phyloP scores from a whole-genome alignment of 1,284 basidiomycete genomes.

The Leccinum solheimii region DNA sequence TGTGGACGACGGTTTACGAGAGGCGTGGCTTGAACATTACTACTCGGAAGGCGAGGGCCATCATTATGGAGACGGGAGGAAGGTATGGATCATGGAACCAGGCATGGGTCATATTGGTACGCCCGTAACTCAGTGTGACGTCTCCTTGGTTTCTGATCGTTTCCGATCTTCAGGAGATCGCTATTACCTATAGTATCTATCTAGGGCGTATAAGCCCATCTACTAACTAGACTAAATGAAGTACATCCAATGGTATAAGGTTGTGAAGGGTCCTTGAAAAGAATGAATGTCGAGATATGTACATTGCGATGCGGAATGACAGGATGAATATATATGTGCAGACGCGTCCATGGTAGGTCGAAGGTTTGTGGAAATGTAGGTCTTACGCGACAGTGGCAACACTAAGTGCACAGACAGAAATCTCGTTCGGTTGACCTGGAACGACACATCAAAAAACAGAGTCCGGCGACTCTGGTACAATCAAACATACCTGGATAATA shows the following conservation, averaged over 20 bases:
- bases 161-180: constrained; percentile 42
- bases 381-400: constrained; percentile 5
- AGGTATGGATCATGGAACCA: constrained; percentile 76
- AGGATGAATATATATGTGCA: constrained; percentile 6
- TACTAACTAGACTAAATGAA: background rate
- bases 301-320: constrained; percentile 15
- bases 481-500: constrained; percentile 39
- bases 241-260: constrained; percentile 5
- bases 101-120: constrained; percentile 82
- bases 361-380: background rate
- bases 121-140: constrained; percentile 18
- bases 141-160: constrained; percentile 4
- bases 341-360: constrained; percentile 4
- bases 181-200: constrained; percentile 41
- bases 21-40: constrained; percentile 65
- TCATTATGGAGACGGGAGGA: constrained; percentile 46
- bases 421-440: constrained; percentile 28
- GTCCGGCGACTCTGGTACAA: background rate
- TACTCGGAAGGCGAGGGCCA: constrained; percentile 43
- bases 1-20: constrained; percentile 72
- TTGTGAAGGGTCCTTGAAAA: constrained; percentile 10
- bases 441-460: constrained; percentile 5
- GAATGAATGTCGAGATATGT: constrained; percentile 14
- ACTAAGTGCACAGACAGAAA: constrained; percentile 16
- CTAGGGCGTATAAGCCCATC: constrained; percentile 2